Percentiles rank a stretch among this genome's conserved stretches.
phyloP scores from a whole-genome alignment of 768 basidiomycete genomes.

The Clathrus columnatus region DNA sequence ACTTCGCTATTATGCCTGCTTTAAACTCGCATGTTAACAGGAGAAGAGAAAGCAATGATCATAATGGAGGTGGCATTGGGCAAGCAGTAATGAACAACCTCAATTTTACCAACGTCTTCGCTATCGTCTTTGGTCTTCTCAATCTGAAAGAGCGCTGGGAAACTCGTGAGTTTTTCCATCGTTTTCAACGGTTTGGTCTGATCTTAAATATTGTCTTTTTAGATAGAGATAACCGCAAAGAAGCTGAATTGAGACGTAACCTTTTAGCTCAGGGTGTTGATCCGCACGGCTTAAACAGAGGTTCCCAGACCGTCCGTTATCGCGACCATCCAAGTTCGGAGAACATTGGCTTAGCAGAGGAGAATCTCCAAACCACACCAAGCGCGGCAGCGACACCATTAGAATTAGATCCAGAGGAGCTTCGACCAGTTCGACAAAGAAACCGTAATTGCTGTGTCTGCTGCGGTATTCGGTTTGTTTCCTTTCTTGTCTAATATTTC shows the following conservation, averaged over 20 bases:
- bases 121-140: slow-evolving; percentile 35
- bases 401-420: slow-evolving; percentile 18
- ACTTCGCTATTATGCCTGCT: background rate
- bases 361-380: slow-evolving; percentile 18
- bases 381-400: slow-evolving; percentile 12
- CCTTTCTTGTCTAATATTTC: background rate
- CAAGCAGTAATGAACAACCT: slow-evolving; percentile 1
- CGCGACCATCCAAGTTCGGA: slow-evolving; percentile 24
- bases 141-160: slow-evolving; percentile 40
- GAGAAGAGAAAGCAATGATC: background rate
- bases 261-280: slow-evolving; percentile 28
- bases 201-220: background rate
- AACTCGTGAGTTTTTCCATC: slow-evolving; percentile 30
- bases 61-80: background rate
- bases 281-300: slow-evolving; percentile 17
- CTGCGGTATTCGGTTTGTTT: slow-evolving; percentile 39
- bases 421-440: slow-evolving; percentile 24
- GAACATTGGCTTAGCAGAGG: slow-evolving; percentile 25
- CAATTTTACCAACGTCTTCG: slow-evolving; percentile 36
- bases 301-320: slow-evolving; percentile 26
- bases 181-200: background rate
- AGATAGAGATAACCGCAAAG: background rate
- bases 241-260: slow-evolving; percentile 19
- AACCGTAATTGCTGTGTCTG: slow-evolving; percentile 38
- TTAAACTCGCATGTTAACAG: background rate